phyloP scores from a whole-genome alignment of 371 early-diverging fungal species.

The Mucor piriformis region DNA sequence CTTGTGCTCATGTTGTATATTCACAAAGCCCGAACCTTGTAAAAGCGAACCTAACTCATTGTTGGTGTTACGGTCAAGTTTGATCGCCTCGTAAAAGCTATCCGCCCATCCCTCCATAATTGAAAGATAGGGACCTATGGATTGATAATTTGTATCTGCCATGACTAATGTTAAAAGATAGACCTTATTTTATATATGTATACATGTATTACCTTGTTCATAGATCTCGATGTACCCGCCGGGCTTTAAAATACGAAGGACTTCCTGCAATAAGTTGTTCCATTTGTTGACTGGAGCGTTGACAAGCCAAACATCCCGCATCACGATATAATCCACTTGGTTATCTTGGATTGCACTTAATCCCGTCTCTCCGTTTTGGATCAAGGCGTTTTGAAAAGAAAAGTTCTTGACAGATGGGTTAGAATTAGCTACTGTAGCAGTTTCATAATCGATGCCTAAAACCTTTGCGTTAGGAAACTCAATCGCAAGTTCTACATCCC shows the following conservation, averaged over 20 bases:
- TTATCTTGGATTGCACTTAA: slow-evolving; percentile 26
- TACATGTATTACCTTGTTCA: slow-evolving; percentile 8
- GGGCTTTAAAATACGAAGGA: slow-evolving; percentile 38
- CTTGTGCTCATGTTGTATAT: slow-evolving; percentile 3
- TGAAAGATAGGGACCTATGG: slow-evolving; percentile 12
- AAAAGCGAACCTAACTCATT: slow-evolving; percentile 5
- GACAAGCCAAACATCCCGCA: slow-evolving; percentile 36
- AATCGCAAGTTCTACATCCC: slow-evolving; percentile 43
- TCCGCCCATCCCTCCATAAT: slow-evolving; percentile 11
- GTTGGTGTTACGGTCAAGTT: slow-evolving; percentile 11
- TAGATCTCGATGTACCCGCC: slow-evolving; percentile 26
- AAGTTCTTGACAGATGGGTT: slow-evolving; percentile 22
- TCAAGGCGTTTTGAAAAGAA: slow-evolving; percentile 21
- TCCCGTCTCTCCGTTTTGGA: slow-evolving; percentile 30
- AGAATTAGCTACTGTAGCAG: slow-evolving; percentile 15
- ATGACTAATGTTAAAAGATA: not conserved
- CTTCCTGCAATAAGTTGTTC: slow-evolving; percentile 27
- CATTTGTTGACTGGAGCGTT: slow-evolving; percentile 33
- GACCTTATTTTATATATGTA: not conserved
- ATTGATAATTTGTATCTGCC: slow-evolving; percentile 3
- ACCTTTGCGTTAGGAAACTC: slow-evolving; percentile 37
- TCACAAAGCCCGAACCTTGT: slow-evolving; percentile 10
- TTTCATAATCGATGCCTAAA: slow-evolving; percentile 34
- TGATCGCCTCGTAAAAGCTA: slow-evolving; percentile 13
- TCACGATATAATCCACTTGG: slow-evolving; percentile 33